Conservation (phyloP, 495 filamentous ascomycete genomes). For the Aspergillus asperescens region DNA sequence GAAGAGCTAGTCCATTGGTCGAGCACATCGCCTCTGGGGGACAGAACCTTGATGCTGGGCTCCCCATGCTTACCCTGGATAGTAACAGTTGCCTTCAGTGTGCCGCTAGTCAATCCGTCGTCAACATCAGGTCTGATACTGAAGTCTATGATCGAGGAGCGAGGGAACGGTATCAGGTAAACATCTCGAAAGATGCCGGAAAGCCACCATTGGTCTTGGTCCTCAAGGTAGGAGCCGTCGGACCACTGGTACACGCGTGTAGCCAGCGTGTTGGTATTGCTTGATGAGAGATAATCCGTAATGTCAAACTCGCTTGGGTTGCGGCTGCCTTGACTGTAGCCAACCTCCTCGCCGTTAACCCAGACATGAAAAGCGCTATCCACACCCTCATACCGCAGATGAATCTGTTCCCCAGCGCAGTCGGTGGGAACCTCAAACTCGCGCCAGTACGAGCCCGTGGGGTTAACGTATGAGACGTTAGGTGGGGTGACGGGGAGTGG, state of each 20-base stretch:
- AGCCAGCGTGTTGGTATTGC: not conserved
- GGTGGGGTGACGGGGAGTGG: constrained; percentile 57
- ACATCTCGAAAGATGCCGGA: constrained; percentile 8
- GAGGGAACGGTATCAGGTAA: not conserved
- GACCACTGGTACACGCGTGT: constrained; percentile 12
- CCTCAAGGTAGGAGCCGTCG: constrained; percentile 15
- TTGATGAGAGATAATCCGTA: constrained; percentile 41
- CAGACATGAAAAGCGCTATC: constrained; percentile 16
- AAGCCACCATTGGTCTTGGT: constrained; percentile 16
- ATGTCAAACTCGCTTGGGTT: constrained; percentile 13
- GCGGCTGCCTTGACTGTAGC: constrained; percentile 13
- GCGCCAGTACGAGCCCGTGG: constrained; percentile 52
- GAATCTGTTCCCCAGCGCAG: constrained; percentile 17
- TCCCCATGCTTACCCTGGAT: not conserved
- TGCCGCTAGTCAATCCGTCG: not conserved
- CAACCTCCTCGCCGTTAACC: constrained; percentile 16
- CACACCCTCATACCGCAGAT: constrained; percentile 17
- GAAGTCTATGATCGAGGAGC: not conserved
- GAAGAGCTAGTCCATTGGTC: not conserved
- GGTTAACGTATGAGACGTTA: constrained; percentile 45
- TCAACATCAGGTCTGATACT: not conserved
- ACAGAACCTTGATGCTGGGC: not conserved
- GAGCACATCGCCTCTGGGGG: not conserved
- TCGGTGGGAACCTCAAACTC: constrained; percentile 40
- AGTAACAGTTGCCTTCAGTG: not conserved